Base-by-base conservation (phyloP, 2,329 filamentous ascomycete genomes). In the Colletotrichum coccodes region DNA sequence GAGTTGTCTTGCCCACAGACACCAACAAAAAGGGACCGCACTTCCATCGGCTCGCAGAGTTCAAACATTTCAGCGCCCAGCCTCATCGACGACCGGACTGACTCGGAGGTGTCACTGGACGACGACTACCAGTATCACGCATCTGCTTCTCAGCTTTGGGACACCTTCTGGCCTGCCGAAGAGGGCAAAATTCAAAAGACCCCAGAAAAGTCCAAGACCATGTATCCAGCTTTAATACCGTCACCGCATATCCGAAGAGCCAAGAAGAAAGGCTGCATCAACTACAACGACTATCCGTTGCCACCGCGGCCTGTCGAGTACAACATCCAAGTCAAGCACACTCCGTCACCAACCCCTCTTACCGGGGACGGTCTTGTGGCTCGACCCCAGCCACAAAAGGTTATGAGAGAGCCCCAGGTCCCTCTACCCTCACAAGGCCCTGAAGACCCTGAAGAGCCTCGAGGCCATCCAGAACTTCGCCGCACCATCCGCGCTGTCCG, bases 101-200 rank as follows among this genome's bases (percentile, higher is more conserved):
- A 86, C 71, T 87, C 85, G 5, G 86, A 88, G 59, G 74, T 77
- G 21, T 88, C 86, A 6, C 72, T 78, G 36, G 86, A 88, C 23
- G 86, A 87, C 47, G 85, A 87, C 71, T 81, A 82, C 64, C 82
- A 85, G 68, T 84, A 86, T 70, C 82, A 84, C 63, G 74, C 80
- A 23, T 80, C 84, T 36, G 79, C 80, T 6, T 75, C 80, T 30
- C 81, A 85, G 72, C 74, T 86, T 3, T 88, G 86, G 85, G 83
- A 87, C 72, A 84, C 78, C 60, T 88, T 87, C 73, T 87, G 84
- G 85, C 77, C 71, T 11, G 72, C 40, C 11, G 64, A 68, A 49
- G 60, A 59, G 14, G 59, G 46, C 21, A 38, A 62, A 16, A 54
- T 40, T 34, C 70, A 61, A 16, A 53, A 61, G 38, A 69, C 65